Conservation (phyloP, 75 land plant genomes). For the Gnetum montanum region DNA sequence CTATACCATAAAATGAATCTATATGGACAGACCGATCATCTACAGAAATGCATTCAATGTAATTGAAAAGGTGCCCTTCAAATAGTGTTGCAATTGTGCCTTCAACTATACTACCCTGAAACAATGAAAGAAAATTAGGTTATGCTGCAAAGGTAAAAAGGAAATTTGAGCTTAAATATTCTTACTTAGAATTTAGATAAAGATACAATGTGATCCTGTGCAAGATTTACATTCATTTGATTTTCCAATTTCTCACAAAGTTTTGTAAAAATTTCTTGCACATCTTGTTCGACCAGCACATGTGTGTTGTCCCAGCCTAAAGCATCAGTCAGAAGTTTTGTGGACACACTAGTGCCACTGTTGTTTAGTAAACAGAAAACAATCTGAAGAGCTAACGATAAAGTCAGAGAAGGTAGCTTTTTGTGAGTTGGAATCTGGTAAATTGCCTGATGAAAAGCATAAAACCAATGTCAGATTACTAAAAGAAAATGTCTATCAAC, state of each 20-base stretch:
- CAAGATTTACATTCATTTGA: slow-evolving; percentile 44
- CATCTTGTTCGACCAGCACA: slow-evolving; percentile 20
- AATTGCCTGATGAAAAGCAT: slow-evolving; percentile 8
- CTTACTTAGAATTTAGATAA: background rate
- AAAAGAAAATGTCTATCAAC: background rate
- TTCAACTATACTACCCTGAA: slow-evolving; percentile 54
- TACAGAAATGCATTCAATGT: slow-evolving; percentile 63
- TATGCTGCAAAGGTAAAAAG: too few species aligned
- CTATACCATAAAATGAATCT: slow-evolving; percentile 58
- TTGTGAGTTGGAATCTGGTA: slow-evolving; percentile 29
- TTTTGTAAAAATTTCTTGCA: slow-evolving; percentile 55
- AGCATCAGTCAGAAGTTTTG: slow-evolving; percentile 54
- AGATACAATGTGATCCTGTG: background rate
- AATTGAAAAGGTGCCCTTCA: slow-evolving; percentile 63
- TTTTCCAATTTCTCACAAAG: slow-evolving; percentile 48
- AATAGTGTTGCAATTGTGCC: slow-evolving; percentile 51
- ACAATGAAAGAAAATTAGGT: background rate
- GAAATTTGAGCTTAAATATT: background rate
- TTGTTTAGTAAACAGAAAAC: slow-evolving; percentile 47
- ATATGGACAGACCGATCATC: slow-evolving; percentile 53
- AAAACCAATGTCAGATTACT: background rate
- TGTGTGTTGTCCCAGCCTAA: slow-evolving; percentile 13
- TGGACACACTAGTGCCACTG: slow-evolving; percentile 61
- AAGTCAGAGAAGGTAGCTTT: background rate
- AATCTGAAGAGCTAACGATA: background rate